Base-by-base conservation (phyloP, 225 moss, liverwort and hornwort genomes). In the Polytrichum formosum region DNA sequence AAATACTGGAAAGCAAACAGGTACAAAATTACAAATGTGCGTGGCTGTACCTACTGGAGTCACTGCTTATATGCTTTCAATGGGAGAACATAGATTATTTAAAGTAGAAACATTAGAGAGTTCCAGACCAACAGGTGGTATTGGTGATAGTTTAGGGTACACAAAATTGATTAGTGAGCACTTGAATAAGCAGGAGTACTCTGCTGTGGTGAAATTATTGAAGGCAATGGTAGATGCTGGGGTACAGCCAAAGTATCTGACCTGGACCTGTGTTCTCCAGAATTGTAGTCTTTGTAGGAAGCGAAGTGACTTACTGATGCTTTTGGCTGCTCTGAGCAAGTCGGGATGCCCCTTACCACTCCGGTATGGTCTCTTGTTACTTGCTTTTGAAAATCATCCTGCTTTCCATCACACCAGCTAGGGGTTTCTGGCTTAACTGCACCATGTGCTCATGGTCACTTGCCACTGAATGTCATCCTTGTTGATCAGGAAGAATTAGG, bases 191-290 rank as follows among this genome's bases (percentile, higher is more conserved):
- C 75, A 83, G 25, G 80, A 91, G 30, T 91, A 92, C 72, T 78
- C 68, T 67, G 81, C 79, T 79, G 98, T 82, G 26, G 70, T 89
- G 56, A 77, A 73, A 63, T 80, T 78, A 64, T 83, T 98, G 76
- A 69, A 56, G 63, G 76, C 72, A 54, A 94, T 98, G 94, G 53
- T 78, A 54, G 75, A 56, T 76, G 87, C 81, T 77, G 91, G 92
- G 33, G 75, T 98, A 18, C 56, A 68, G 66, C 91, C 92, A 56
- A 83, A 78, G 64, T 93, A 87, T 73, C 78, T 91, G 58, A 94
- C 92, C 56, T 94, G 91, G 94, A 91, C 92, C 65, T 91, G 90
- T 72, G 72, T 98, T 22, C 81, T 92, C 26, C 88, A 84, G 80
- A 90, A 91, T 64, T 88, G 90, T 73, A 78, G 80, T 77, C 88